Evolutionary conservation across 1,284 basidiomycete genomes (phyloP), one percentile per base, ranked within the genome.

Genomic region (Leucoagaricus sp.): DNA sequence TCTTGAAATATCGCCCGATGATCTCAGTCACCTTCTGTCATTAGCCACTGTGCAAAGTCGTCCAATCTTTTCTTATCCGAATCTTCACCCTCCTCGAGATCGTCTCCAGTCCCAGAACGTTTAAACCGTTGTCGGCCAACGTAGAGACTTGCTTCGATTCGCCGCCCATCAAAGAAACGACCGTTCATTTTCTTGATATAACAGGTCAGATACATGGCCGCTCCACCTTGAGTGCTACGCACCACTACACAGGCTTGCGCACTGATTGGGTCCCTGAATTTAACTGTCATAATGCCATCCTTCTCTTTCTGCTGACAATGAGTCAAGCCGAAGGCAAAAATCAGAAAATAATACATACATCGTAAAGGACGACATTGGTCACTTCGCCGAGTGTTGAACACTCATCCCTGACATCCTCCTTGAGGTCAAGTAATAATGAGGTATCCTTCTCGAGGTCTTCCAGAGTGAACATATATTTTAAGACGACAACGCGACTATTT

Each of bases 401-500:
- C 67, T 99, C 96, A 38, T 97, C 94, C 55, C 96, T 83, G 8
- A 99, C 95, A 63, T 99, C 96, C 64, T 97, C 91, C 68, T 98
- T 98, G 51, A 98, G 80, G 65, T 99, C 96, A 9, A 99, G 82
- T 10, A 98, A 75, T 19, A 99, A 74, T 3, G 91, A 83, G 0
- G 93, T 82, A 65, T 99, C 96, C 64, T 93, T 85, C 34, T 94
- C 89, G 1, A 99, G 80, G 65, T 97, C 94, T 62, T 89, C 72
- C 2, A 93, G 77, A 5, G 89, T 90, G 69, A 99, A 99, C 95
- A 99, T 99, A 65, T 94, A 87, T 67, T 93, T 94, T 55, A 98
- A 76, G 0, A 98, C 93, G 9, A 97, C 94, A 3, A 97, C 87
- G 38, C 94, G 82, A 65, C 79, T 84, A 62, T 84, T 86, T 62